A percentile compares a stretch with the other conserved stretches of the same genome.
phyloP scores from a whole-genome alignment of 345 rosid species.

The Mallotus nudiflorus region DNA sequence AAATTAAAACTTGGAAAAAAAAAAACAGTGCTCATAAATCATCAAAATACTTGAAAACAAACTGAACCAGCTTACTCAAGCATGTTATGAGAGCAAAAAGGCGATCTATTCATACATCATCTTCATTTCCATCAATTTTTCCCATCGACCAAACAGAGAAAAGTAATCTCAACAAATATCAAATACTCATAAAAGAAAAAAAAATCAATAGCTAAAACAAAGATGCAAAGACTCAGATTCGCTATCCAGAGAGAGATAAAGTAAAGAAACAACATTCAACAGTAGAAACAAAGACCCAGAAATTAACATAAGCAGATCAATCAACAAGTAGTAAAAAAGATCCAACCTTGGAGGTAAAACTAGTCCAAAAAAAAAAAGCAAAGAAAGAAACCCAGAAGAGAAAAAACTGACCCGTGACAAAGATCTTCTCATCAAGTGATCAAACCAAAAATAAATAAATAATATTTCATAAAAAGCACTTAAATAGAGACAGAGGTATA shows the following conservation, averaged over 20 bases:
- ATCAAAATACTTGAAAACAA: neutral
- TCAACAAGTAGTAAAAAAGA: slow-evolving; percentile 15
- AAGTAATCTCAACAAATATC: neutral
- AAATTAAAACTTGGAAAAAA: neutral
- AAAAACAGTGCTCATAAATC: too few species aligned
- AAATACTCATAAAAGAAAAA: neutral
- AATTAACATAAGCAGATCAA: slow-evolving; percentile 13
- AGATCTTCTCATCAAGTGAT: slow-evolving; percentile 36
- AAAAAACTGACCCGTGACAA: slow-evolving; percentile 11
- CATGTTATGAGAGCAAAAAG: neutral
- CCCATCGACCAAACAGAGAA: slow-evolving; percentile 14
- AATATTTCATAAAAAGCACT: neutral
- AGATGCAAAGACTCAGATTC: slow-evolving; percentile 3
- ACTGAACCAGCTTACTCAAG: neutral
- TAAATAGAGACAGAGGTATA: neutral
- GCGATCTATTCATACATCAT: neutral
- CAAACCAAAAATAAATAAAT: neutral
- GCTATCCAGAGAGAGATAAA: neutral
- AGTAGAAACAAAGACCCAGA: neutral
- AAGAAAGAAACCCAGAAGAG: slow-evolving; percentile 11
- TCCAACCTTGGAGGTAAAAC: slow-evolving; percentile 9
- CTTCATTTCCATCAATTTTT: slow-evolving; percentile 6
- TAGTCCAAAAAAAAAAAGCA: neutral
- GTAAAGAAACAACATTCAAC: neutral
- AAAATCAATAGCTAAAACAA: neutral